Conservation (phyloP, 345 rosid genomes). For the Acer negundo region DNA sequence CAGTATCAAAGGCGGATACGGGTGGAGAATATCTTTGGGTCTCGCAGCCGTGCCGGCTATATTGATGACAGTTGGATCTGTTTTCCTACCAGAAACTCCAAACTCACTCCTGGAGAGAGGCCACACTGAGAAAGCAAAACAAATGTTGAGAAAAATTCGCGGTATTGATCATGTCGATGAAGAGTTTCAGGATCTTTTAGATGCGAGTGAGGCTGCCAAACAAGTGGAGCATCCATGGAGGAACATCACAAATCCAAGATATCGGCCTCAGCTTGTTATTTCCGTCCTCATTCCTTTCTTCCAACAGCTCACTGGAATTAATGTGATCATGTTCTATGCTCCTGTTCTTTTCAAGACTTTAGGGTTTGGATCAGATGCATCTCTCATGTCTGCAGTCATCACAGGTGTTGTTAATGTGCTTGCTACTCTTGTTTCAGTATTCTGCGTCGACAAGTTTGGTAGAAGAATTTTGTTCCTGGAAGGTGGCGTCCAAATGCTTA, state of each 20-base stretch:
- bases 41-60: constrained; percentile 70
- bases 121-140: constrained; percentile 52
- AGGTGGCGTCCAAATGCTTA: constrained; percentile 74
- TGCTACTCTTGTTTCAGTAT: constrained; percentile 60
- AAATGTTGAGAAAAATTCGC: constrained; percentile 55
- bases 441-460: constrained; percentile 59
- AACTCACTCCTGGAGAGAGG: constrained; percentile 81
- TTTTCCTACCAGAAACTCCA: constrained; percentile 74
- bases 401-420: constrained; percentile 64
- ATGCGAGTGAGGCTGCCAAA: constrained; percentile 63
- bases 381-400: constrained; percentile 71
- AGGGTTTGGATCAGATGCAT: constrained; percentile 68
- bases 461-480: constrained; percentile 66
- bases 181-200: constrained; percentile 63
- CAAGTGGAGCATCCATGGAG: constrained; percentile 64
- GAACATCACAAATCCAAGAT: constrained; percentile 49
- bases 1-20: constrained; percentile 54
- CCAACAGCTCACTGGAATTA: constrained; percentile 42
- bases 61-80: constrained; percentile 62
- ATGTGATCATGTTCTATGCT: constrained; percentile 66
- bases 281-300: constrained; percentile 55
- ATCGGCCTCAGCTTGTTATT: constrained; percentile 61
- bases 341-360: constrained; percentile 74
- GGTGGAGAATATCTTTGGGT: constrained; percentile 74
- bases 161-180: constrained; percentile 56